Percentiles rank a stretch among this genome's conserved stretches.
phyloP scores from a whole-genome alignment of 305 asterid genomes.

The Fraxinus baroniana region DNA sequence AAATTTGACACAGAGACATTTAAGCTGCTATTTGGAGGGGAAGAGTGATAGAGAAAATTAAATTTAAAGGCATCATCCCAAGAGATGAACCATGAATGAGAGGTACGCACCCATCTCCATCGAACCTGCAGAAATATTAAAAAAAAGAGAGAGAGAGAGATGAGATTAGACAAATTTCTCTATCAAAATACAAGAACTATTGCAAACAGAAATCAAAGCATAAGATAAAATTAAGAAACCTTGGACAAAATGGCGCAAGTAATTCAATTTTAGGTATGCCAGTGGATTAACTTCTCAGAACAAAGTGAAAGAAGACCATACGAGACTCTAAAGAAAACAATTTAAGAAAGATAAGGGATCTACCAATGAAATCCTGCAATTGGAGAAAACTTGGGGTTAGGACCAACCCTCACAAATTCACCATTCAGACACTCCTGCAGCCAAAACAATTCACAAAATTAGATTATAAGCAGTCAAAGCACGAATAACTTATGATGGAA shows the following conservation, averaged over 20 bases:
- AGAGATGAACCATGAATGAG: conserved; percentile 23
- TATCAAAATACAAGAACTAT: conserved; percentile 17
- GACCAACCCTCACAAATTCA: conserved; percentile 95
- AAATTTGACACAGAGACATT: background rate
- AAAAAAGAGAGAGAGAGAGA: background rate
- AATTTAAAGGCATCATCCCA: conserved; percentile 1
- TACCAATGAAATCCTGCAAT: conserved; percentile 98
- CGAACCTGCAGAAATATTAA: conserved; percentile 87
- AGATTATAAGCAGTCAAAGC: conserved; percentile 6
- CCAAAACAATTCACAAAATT: conserved; percentile 6
- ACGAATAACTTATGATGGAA: background rate
- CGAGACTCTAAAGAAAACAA: background rate
- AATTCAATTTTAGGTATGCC: conserved; percentile 1
- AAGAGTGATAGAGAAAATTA: background rate
- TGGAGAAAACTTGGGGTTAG: conserved; percentile 86
- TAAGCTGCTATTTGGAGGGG: background rate
- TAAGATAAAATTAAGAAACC: background rate
- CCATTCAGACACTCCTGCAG: conserved; percentile 93
- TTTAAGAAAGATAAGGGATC: conserved; percentile 8
- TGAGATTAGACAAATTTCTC: conserved; percentile 14
- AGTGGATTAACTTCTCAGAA: conserved; percentile 4
- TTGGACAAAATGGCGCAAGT: background rate
- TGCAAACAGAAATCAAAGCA: conserved; percentile 2
- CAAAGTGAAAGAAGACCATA: background rate
- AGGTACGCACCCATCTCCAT: conserved; percentile 92